A percentile compares a stretch with the other conserved stretches of the same genome.
Conservation (phyloP, 2,329 filamentous ascomycete species). For the Aureobasidium sp. region DNA sequence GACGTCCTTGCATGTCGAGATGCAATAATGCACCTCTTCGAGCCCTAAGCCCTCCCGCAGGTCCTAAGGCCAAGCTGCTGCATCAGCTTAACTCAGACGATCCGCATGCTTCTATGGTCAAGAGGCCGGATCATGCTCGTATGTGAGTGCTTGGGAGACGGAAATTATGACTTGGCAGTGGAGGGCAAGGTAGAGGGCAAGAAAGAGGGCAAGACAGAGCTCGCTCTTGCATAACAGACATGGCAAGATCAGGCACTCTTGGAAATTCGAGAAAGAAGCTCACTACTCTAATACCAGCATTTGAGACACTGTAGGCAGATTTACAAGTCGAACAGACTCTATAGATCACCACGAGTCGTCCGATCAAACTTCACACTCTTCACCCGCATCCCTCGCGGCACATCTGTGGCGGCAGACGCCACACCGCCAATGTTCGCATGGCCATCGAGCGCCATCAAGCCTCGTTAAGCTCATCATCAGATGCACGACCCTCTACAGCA, state of each 20-base stretch:
- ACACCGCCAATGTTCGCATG: neutral
- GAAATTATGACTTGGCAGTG: neutral
- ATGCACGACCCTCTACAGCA: neutral
- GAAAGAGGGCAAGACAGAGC: neutral
- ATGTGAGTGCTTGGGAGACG: neutral
- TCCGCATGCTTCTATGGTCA: neutral
- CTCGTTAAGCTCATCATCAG: conserved; percentile 1
- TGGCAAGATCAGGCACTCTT: neutral
- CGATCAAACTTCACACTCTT: neutral
- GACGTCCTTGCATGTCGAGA: no score
- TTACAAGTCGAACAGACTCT: neutral
- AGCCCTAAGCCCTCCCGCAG: neutral
- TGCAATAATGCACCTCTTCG: neutral
- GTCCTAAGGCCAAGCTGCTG: neutral
- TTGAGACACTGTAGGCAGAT: neutral
- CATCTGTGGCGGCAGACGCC: neutral
- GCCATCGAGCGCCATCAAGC: neutral
- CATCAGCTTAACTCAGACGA: neutral
- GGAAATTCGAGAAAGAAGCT: neutral
- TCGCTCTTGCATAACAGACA: neutral
- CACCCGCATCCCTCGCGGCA: neutral
- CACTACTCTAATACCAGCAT: neutral
- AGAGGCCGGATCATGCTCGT: neutral
- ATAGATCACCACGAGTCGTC: neutral
- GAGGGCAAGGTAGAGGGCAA: neutral